Evolutionary conservation across 2,329 filamentous ascomycete genomes (phyloP).

Genomic region (Penicillium sp.): DNA sequence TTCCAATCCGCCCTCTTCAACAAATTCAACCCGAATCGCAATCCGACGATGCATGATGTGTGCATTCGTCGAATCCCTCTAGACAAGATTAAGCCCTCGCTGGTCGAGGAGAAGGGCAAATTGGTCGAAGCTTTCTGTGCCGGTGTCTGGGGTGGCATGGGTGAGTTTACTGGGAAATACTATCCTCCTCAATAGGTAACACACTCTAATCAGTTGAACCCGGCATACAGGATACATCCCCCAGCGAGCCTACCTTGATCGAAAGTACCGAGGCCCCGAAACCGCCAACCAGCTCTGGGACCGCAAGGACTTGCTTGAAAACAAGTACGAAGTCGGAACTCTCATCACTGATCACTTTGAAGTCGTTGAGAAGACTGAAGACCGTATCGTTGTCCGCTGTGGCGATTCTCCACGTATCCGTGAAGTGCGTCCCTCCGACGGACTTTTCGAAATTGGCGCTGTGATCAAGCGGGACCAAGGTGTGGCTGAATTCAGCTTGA

Average conservation of each 20-base stretch:
- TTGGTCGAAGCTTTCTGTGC: slow-evolving; percentile 64
- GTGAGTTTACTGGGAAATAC: slow-evolving; percentile 42
- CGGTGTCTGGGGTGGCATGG: slow-evolving; percentile 63
- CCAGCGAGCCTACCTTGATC: slow-evolving; percentile 57
- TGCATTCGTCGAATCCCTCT: slow-evolving; percentile 62
- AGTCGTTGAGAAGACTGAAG: slow-evolving; percentile 61
- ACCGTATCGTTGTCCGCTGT: slow-evolving; percentile 60
- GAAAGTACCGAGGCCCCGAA: slow-evolving; percentile 56
- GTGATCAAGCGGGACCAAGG: slow-evolving; percentile 56
- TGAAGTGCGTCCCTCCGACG: slow-evolving; percentile 58
- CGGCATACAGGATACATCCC: slow-evolving; percentile 39
- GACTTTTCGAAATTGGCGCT: slow-evolving; percentile 63
- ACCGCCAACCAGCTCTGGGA: slow-evolving; percentile 62
- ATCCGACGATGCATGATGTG: slow-evolving; percentile 62
- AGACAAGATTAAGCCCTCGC: slow-evolving; percentile 60
- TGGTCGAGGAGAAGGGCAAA: slow-evolving; percentile 59
- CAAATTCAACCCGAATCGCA: slow-evolving; percentile 59
- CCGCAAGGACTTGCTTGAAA: slow-evolving; percentile 51
- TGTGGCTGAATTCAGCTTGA: slow-evolving; percentile 62
- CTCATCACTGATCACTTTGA: slow-evolving; percentile 68
- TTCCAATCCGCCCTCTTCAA: slow-evolving; percentile 57
- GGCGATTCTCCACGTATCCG: slow-evolving; percentile 61
- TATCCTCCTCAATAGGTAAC: background rate
- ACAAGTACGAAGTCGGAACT: slow-evolving; percentile 60
- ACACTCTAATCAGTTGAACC: background rate